Evolutionary conservation across 192 early-diverging fungal genomes (phyloP).

Genomic region (Coemansia umbellata): DNA sequence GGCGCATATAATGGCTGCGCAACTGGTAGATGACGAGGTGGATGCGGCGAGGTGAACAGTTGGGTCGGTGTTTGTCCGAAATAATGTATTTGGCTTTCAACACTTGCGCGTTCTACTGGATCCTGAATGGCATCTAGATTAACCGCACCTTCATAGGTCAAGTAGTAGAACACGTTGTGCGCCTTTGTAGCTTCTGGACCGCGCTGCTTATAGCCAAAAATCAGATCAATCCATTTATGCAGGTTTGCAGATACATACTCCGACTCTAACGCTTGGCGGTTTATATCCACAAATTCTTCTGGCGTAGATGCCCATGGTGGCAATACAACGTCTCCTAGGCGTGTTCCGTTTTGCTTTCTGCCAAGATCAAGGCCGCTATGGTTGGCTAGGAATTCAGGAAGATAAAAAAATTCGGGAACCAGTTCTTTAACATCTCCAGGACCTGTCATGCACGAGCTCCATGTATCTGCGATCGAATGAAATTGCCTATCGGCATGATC

Average conservation of each 20-base stretch:
- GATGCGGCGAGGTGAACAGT: conserved; percentile 84
- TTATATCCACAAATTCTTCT: conserved; percentile 79
- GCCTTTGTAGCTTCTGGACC: conserved; percentile 80
- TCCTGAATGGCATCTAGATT: conserved; percentile 86
- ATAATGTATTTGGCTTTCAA: conserved; percentile 93
- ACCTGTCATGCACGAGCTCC: conserved; percentile 69
- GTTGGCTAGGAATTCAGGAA: conserved; percentile 87
- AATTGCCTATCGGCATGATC: conserved; percentile 82
- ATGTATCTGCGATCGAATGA: conserved; percentile 70
- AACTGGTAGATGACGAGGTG: conserved; percentile 27
- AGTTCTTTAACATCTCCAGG: conserved; percentile 89
- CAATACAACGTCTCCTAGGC: conserved; percentile 62
- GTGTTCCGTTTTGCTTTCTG: conserved; percentile 57
- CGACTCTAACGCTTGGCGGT: conserved; percentile 72
- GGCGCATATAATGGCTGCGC: conserved; percentile 15
- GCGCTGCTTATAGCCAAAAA: conserved; percentile 95
- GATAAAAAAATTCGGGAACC: conserved; percentile 94
- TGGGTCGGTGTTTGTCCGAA: conserved; percentile 96
- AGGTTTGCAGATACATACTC: conserved; percentile 86
- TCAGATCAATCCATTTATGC: conserved; percentile 93
- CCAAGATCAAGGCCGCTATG: conserved; percentile 63
- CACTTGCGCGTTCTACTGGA: conserved; percentile 81
- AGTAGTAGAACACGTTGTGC: conserved; percentile 93
- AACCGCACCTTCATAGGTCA: conserved; percentile 96
- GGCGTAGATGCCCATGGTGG: conserved; percentile 83